Base-by-base conservation (phyloP, 116 monocot species). In the Dioscorea cayenensis region DNA sequence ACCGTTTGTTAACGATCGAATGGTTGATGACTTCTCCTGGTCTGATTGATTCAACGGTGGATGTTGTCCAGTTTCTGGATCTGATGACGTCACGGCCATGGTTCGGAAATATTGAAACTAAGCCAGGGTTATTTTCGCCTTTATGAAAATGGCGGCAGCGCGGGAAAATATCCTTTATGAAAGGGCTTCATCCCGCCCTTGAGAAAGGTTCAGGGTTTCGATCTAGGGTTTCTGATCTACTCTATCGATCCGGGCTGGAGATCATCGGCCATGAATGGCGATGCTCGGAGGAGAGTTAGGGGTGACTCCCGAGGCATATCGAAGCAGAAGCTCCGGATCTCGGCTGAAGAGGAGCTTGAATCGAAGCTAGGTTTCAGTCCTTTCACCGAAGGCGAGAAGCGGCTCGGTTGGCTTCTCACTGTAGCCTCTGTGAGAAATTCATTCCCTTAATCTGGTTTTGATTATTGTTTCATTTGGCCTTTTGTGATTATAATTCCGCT, bases 361-460 rank as follows among this genome's bases (percentile, higher is more conserved):
- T 71, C 81, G 17, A 93, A 86, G 83, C 78, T 97, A 27, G 97
- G 97, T 32, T 85, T 90, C 58, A 81, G 81, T 77, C 77, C 83
- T 35, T 97, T 86, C 84, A 86, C 86, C 3, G 93, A 97, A 37
- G 93, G 97, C 43, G 90, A 92, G 8, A 90, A 84, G 78, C 72
- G 93, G 69, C 97, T 97, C 20, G 97, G 97, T 67, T 97, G 97
- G 97, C 78, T 97, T 37, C 93, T 97, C 65, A 97, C 90, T 5
- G 74, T 97, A 16, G 77, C 93, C n/a, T 66, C 93, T 6, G 95
- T 95, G 71, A 78, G 77, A 49, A 22, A 49, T 50, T 27, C 29
- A 8, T 59, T 59, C 25, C 27, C 58, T 66, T 19, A 28, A 25
- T 17, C 36, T 23, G 19, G 6, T 78, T 29, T 20, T 27, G 29